Base-by-base conservation (phyloP, 1,284 basidiomycete genomes). In the Ustilago xerochloae region DNA sequence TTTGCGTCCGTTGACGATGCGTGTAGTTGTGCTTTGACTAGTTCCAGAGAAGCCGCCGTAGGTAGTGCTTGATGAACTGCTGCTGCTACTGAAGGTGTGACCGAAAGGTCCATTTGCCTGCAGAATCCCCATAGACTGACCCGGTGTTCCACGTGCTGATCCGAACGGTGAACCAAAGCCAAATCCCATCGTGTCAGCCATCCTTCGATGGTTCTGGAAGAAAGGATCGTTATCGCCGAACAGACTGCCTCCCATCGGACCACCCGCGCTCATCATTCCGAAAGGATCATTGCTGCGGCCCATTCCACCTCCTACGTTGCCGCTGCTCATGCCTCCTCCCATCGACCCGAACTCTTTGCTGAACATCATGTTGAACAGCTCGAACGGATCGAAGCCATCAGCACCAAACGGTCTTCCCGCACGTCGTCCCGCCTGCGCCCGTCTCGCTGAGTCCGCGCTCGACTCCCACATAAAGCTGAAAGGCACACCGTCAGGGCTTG, bases 331-430 rank as follows among this genome's bases (percentile, higher is more conserved):
- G 20, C 47, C 46, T 4, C 45, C 61, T 2, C 59, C 63, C 54
- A 43, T 58, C 12, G 65, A 69, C 4, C 58, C 30, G 24, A 75
- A 75, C 28, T 75, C 67, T 8, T 59, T 61, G 29, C 56, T 68
- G 39, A 82, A 82, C 81, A 82, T 82, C 54, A 69, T 68, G 50
- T 81, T 81, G 55, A 82, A 82, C 47, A 82, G 59, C 65, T 80
- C 77, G 30, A 81, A 82, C 6, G 81, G 81, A 26, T 82, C 80
- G 22, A 74, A 66, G 8, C 66, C 66, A 22, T 80, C 78, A 4
- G 70, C 51, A 20, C 79, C 80, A 38, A 77, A 72, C 18, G 71
- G 72, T 3, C 72, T 54, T 10, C 75, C 71, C 10, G 60, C 60
- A 6, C 71, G 45, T n/a, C 65, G 43, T 1, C 70, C 70, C 15